Conservation (phyloP, 768 basidiomycete species). For the Boletus rubescentipes region DNA sequence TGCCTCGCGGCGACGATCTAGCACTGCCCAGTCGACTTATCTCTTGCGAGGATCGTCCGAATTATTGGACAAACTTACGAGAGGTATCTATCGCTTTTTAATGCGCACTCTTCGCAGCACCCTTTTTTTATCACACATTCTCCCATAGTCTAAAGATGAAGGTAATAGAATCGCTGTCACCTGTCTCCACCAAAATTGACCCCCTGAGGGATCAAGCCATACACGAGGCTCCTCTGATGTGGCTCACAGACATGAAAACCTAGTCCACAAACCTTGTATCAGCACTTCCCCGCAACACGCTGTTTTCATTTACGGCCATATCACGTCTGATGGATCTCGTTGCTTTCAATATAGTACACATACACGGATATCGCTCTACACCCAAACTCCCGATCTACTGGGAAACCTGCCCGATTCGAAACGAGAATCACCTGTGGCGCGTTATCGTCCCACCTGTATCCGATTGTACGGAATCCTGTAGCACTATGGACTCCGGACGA, state of each 20-base stretch:
- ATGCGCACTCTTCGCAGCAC: background rate
- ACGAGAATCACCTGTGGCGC: constrained; percentile 17
- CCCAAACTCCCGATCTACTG: constrained; percentile 7
- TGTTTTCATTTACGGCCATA: constrained; percentile 24
- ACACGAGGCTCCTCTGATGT: constrained; percentile 22
- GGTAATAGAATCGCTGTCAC: constrained; percentile 20
- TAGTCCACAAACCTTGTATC: constrained; percentile 16
- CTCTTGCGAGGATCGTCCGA: constrained; percentile 11
- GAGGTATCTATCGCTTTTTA: background rate
- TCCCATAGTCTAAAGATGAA: constrained; percentile 6
- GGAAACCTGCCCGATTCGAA: constrained; percentile 1
- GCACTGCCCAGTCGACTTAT: constrained; percentile 1
- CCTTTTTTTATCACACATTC: constrained; percentile 11
- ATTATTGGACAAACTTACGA: constrained; percentile 10
- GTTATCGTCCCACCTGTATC: constrained; percentile 2
- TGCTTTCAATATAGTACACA: constrained; percentile 14
- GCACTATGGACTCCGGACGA: constrained; percentile 38
- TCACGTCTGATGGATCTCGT: constrained; percentile 5
- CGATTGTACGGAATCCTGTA: constrained; percentile 6
- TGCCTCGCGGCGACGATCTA: constrained; percentile 17
- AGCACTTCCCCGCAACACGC: constrained; percentile 30
- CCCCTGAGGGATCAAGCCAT: constrained; percentile 10
- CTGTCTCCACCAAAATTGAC: constrained; percentile 6
- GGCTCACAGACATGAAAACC: constrained; percentile 10
- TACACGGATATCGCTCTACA: constrained; percentile 12